Conservation (phyloP, 345 rosid species). For the Melaleuca quinquenervia region DNA sequence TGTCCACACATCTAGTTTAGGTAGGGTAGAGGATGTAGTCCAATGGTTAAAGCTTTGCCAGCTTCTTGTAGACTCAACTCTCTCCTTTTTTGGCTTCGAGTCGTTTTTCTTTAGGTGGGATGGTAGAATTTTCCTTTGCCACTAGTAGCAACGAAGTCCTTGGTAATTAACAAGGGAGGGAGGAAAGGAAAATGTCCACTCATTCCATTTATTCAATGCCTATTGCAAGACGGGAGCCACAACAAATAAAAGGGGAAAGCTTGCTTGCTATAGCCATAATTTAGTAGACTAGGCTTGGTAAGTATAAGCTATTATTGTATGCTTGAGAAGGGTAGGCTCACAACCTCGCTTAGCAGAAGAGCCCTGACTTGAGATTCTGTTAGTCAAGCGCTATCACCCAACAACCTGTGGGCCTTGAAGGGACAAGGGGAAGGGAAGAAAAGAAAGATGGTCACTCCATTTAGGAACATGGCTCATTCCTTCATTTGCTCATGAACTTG, state of each 20-base stretch:
- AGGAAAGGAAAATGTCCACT: neutral
- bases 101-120: neutral
- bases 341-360: neutral
- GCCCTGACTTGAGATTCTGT: too few species aligned
- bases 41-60: neutral
- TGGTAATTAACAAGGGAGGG: neutral
- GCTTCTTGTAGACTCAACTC: neutral
- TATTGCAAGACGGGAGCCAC: neutral
- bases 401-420: neutral
- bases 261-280: neutral
- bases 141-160: neutral
- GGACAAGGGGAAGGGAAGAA: neutral
- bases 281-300: too few species aligned
- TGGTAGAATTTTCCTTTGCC: neutral
- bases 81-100: neutral
- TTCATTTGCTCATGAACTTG: neutral
- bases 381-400: neutral
- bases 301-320: too few species aligned
- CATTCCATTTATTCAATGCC: neutral
- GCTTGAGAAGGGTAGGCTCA: too few species aligned
- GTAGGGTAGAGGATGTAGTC: neutral
- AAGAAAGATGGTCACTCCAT: neutral
- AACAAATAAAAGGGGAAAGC: neutral
- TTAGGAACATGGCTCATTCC: neutral
- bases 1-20: neutral